Percentiles rank a stretch among this genome's conserved stretches.
Evolutionary conservation across 1,139 yeast species (phyloP).

Genomic region (Pichia sp.): DNA sequence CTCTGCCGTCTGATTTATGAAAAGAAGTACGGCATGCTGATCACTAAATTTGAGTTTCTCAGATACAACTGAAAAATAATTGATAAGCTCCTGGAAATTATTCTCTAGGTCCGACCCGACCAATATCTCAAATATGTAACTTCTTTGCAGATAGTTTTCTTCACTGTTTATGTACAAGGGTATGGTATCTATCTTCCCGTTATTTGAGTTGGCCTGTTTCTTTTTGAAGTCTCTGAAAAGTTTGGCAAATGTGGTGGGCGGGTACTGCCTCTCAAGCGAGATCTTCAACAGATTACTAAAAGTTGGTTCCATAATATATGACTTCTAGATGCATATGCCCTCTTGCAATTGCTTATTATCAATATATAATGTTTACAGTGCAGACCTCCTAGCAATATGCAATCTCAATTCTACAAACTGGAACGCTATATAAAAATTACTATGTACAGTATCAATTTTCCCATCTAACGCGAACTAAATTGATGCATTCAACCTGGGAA

Average conservation of each 20-base stretch:
- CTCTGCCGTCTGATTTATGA: constrained; percentile 20
- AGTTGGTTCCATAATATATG: constrained; percentile 19
- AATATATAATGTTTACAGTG: no score
- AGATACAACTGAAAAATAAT: constrained; percentile 21
- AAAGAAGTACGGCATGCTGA: constrained; percentile 21
- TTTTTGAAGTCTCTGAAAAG: constrained; percentile 28
- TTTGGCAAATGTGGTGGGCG: constrained; percentile 26
- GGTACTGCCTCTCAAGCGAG: constrained; percentile 22
- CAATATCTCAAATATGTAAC: constrained; percentile 27
- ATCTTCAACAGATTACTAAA: constrained; percentile 22
- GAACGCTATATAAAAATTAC: background rate
- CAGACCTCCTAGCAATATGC: no score
- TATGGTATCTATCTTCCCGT: constrained; percentile 16
- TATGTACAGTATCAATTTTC: constrained; percentile 10
- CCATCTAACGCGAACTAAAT: background rate
- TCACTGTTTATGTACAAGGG: constrained; percentile 21
- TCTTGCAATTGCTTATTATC: constrained; percentile 6
- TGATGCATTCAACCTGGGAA: constrained; percentile 26
- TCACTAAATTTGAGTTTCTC: constrained; percentile 17
- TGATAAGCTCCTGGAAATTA: constrained; percentile 21
- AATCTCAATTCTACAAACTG: background rate
- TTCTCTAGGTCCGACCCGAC: constrained; percentile 25
- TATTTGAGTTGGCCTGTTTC: constrained; percentile 11
- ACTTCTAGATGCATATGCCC: background rate
- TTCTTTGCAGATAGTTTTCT: constrained; percentile 21